phyloP scores from a whole-genome alignment of 108 stramenopile species.

The Nitzschia palea region DNA sequence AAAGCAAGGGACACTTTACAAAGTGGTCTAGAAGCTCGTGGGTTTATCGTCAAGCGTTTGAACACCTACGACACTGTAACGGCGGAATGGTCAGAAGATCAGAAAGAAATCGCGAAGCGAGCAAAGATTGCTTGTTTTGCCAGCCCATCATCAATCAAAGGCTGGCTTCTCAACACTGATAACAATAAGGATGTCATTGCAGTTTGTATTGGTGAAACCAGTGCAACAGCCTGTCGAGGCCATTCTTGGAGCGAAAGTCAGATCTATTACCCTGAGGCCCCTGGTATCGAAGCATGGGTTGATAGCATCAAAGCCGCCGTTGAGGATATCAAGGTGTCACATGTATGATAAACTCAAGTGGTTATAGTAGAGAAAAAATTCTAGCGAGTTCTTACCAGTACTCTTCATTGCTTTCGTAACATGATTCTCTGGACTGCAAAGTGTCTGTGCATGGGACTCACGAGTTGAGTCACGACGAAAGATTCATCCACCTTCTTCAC shows the following conservation, averaged over 20 bases:
- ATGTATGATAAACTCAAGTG: background rate
- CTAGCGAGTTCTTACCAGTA: background rate
- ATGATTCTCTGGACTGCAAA: too few relatives aligned
- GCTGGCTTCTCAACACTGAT: slow-evolving; percentile 73
- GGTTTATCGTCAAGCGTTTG: slow-evolving; percentile 65
- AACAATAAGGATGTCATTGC: slow-evolving; percentile 53
- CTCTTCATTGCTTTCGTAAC: too few relatives aligned
- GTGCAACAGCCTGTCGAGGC: slow-evolving; percentile 66
- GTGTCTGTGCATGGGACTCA: too few relatives aligned
- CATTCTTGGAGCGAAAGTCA: slow-evolving; percentile 53
- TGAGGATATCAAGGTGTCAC: background rate
- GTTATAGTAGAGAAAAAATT: background rate
- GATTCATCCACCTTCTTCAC: too few relatives aligned
- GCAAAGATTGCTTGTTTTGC: slow-evolving; percentile 78
- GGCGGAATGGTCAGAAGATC: slow-evolving; percentile 59
- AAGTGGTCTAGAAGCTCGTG: slow-evolving; percentile 56
- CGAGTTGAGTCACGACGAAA: too few relatives aligned
- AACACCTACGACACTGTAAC: slow-evolving; percentile 87
- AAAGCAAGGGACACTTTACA: slow-evolving; percentile 67
- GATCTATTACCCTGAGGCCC: slow-evolving; percentile 77
- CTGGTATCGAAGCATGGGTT: slow-evolving; percentile 85
- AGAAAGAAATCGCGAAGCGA: slow-evolving; percentile 40
- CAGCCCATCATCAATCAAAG: slow-evolving; percentile 79
- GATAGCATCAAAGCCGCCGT: slow-evolving; percentile 39
- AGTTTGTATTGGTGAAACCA: slow-evolving; percentile 87